phyloP scores from a whole-genome alignment of 305 asterid species.

The Fraxinus velutina region DNA sequence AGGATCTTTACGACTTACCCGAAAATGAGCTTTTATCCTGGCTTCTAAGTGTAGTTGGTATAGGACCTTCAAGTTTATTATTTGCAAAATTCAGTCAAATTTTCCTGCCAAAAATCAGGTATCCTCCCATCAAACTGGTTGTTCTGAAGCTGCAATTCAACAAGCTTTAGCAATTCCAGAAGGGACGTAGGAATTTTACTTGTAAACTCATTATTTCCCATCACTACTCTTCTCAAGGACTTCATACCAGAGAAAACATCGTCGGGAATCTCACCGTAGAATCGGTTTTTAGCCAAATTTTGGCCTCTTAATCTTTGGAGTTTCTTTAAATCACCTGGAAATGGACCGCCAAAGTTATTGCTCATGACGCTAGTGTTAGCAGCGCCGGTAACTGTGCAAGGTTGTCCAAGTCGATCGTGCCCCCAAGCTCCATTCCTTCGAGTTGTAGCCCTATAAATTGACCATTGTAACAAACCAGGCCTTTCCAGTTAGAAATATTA shows the following conservation, averaged over 20 bases:
- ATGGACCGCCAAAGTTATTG: slow-evolving; percentile 50
- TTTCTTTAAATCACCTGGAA: slow-evolving; percentile 41
- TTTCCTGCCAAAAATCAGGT: slow-evolving; percentile 56
- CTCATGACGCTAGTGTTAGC: slow-evolving; percentile 42
- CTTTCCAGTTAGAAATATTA: slow-evolving; percentile 25
- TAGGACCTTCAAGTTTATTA: slow-evolving; percentile 53
- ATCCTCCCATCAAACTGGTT: slow-evolving; percentile 56
- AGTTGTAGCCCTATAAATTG: slow-evolving; percentile 29
- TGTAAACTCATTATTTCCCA: slow-evolving; percentile 39
- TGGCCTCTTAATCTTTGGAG: slow-evolving; percentile 48
- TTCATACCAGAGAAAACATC: slow-evolving; percentile 54
- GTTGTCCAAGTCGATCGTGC: slow-evolving; percentile 33
- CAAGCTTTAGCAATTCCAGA: slow-evolving; percentile 43
- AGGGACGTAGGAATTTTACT: slow-evolving; percentile 62
- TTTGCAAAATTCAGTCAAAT: slow-evolving; percentile 40
- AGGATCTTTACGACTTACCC: slow-evolving; percentile 34
- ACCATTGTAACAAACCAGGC: slow-evolving; percentile 28
- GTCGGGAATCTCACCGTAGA: slow-evolving; percentile 53
- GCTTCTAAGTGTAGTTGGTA: slow-evolving; percentile 40
- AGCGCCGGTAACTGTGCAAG: slow-evolving; percentile 34
- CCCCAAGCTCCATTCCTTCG: slow-evolving; percentile 50
- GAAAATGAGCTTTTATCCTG: slow-evolving; percentile 42
- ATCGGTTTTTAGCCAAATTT: slow-evolving; percentile 45
- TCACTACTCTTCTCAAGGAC: slow-evolving; percentile 34
- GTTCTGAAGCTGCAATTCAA: slow-evolving; percentile 45